Evolutionary conservation across 805 yeast genomes (phyloP).

Genomic region (Crinitomyces ghanaensis): DNA sequence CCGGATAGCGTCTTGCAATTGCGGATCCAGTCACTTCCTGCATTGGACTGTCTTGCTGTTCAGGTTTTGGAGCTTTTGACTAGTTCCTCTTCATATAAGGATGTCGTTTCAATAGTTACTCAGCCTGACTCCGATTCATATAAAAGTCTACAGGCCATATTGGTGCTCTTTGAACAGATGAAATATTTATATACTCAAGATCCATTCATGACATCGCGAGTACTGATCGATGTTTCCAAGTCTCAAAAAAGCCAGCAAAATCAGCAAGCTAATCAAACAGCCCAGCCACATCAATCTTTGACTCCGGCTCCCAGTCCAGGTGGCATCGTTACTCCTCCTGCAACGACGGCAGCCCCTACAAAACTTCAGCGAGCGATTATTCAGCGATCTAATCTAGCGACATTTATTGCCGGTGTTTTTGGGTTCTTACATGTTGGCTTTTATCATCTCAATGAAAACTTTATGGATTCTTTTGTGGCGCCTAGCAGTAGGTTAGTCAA

Average conservation of each 20-base stretch:
- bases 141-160: constrained; percentile 48
- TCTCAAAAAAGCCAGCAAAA: not conserved
- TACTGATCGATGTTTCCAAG: constrained; percentile 27
- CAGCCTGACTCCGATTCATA: constrained; percentile 52
- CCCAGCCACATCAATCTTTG: constrained; percentile 1
- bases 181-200: constrained; percentile 58
- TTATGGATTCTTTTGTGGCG: constrained; percentile 81
- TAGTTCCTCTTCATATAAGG: constrained; percentile 65
- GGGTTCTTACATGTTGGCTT: constrained; percentile 83
- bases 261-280: too few species aligned
- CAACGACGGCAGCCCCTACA: too few species aligned
- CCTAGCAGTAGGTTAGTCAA: constrained; percentile 53
- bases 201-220: constrained; percentile 59
- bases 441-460: constrained; percentile 71
- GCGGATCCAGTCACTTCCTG: constrained; percentile 34
- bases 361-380: constrained; percentile 43
- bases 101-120: constrained; percentile 58
- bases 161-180: constrained; percentile 69
- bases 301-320: too few species aligned
- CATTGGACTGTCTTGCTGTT: constrained; percentile 69
- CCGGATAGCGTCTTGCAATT: constrained; percentile 1
- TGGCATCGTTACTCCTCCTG: constrained; percentile 2
- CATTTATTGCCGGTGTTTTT: constrained; percentile 76
- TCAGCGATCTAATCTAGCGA: constrained; percentile 77
- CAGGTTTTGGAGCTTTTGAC: constrained; percentile 60